Base-by-base conservation (phyloP, 1,139 yeast species). In the Debaryomyces sp. region DNA sequence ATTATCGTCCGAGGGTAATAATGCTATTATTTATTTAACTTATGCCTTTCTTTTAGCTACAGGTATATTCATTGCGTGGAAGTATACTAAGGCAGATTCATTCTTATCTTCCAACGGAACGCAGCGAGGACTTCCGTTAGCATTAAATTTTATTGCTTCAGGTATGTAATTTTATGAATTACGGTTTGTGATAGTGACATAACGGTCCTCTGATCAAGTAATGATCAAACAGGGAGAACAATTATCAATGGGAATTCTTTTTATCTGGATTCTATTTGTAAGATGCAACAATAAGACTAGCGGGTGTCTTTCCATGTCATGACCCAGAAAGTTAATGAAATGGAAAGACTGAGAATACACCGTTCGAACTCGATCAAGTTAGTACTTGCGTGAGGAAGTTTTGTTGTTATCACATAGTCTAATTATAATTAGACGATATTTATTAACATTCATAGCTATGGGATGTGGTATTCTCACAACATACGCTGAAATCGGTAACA, bases 391-490 rank as follows among this genome's bases (percentile, higher is more conserved):
- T 84, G 94, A 86, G 94, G 85, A 86, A 73, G 68, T 62, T 58
- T 70, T 47, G 41, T 48, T 50, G 51, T 45, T 46, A 39, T 38
- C 41, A 36, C 23, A 22, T 41, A 48, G 36, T 10, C 39, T 15
- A 21, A 30, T 21, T 17, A 32, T 37, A 12, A 26, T 23, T 36
- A 22, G 34, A 34, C 18, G 12, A 39, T 9, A 32, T 7, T 8
- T 34, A 46, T 15, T 46, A 46, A 46, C 49, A 33, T 15, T 10
- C 54, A 50, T 62, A 87, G 96, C 91, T 47, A 79, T 90, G 85
- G 98, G 98, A 46, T 87, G 92, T 68, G 97, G 97, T 66, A 82
- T 91, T 49, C 69, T 92, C 41, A 81, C 95, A 12, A 88, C 97
- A 0, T 92, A 89, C 60, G 84, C 96, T 1, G 87, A 91, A 67